Percentiles rank a stretch among this genome's conserved stretches.
These are phyloP conservation scores for Pinus albicaulis DNA, from an alignment of 75 land plant species.

Conservation along the genomic window DNA sequence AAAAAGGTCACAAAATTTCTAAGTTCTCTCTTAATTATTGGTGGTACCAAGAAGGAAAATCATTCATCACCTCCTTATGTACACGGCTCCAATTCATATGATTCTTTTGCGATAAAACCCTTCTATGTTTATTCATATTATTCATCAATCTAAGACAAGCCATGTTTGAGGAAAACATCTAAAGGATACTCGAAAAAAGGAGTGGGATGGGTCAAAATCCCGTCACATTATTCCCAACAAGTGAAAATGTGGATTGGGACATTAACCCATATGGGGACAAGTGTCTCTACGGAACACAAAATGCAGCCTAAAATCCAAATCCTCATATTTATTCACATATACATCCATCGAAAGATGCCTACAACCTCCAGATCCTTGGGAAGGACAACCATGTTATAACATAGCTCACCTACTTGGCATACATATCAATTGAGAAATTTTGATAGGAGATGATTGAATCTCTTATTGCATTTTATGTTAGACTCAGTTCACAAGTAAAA, in stretches of 20 bases:
- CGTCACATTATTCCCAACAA: slow-evolving; percentile 52
- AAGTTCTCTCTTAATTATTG: slow-evolving; percentile 3
- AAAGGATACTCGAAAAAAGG: background rate
- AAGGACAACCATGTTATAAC: background rate
- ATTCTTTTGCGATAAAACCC: slow-evolving; percentile 17
- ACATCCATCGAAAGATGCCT: background rate
- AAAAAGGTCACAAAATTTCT: no score
- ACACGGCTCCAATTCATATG: slow-evolving; percentile 12
- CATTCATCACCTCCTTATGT: background rate
- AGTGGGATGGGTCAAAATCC: slow-evolving; percentile 30
- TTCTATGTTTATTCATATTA: slow-evolving; percentile 8
- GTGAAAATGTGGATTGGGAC: slow-evolving; percentile 37
- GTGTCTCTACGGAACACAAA: background rate
- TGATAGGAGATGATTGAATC: no score
- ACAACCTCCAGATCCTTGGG: background rate
- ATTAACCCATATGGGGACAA: slow-evolving; percentile 29
- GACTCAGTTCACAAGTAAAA: no score
- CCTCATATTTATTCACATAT: background rate
- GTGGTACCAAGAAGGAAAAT: background rate
- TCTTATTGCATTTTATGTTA: no score
- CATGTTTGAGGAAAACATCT: slow-evolving; percentile 46
- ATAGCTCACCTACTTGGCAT: no score
- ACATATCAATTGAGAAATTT: no score
- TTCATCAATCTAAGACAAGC: slow-evolving; percentile 24
- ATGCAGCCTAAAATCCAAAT: background rate